Conservation (phyloP, 2,329 filamentous ascomycete species). For the Ophiocordyceps camponoti-floridani region DNA sequence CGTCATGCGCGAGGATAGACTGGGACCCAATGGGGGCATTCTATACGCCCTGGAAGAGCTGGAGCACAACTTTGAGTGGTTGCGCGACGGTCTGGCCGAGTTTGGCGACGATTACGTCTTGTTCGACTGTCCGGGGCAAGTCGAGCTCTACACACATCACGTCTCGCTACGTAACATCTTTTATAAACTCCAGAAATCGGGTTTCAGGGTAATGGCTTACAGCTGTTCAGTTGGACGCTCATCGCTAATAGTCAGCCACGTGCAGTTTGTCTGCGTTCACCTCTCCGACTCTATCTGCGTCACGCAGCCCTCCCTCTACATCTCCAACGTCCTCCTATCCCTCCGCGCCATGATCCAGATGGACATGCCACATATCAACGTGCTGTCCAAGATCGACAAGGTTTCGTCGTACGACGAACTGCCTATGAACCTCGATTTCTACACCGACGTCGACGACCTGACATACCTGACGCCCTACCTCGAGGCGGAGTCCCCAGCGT, state of each 20-base stretch:
- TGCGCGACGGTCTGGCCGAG: conserved; percentile 63
- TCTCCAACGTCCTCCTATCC: conserved; percentile 83
- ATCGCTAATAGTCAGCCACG: background rate
- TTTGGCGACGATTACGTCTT: conserved; percentile 81
- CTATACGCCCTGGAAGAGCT: conserved; percentile 90
- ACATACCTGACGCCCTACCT: conserved; percentile 67
- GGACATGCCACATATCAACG: conserved; percentile 89
- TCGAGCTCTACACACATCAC: conserved; percentile 94
- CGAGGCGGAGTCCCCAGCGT: conserved; percentile 55
- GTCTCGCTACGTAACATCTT: conserved; percentile 83
- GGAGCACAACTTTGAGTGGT: conserved; percentile 85
- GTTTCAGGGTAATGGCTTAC: conserved; percentile 54
- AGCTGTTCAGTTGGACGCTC: background rate
- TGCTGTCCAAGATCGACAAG: conserved; percentile 96
- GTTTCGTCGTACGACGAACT: conserved; percentile 67
- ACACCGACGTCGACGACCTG: conserved; percentile 92
- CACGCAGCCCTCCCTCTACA: conserved; percentile 83
- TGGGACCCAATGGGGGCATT: conserved; percentile 85
- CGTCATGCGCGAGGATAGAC: conserved; percentile 77
- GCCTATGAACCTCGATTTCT: conserved; percentile 91
- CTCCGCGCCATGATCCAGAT: conserved; percentile 96
- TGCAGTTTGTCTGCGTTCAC: conserved; percentile 77
- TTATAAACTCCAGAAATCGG: conserved; percentile 73
- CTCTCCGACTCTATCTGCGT: conserved; percentile 89
- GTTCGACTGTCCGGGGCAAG: conserved; percentile 93